Evolutionary conservation across 2,329 filamentous ascomycete species (phyloP).

Genomic region (Alternaria sp.): DNA sequence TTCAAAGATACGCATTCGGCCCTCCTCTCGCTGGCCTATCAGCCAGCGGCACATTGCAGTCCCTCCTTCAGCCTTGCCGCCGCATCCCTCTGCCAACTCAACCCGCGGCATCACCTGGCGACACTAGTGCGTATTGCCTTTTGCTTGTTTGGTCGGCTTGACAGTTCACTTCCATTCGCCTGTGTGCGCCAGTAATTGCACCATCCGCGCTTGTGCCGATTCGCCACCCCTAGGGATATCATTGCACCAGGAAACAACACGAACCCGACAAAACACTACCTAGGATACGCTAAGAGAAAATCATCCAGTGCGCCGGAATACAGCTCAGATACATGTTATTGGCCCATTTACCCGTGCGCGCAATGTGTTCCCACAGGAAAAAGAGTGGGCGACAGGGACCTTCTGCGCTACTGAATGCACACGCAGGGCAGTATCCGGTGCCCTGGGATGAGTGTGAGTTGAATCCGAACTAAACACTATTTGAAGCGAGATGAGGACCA

Average conservation of each 20-base stretch:
- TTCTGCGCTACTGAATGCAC: slow-evolving; percentile 8
- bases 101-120: slow-evolving; percentile 13
- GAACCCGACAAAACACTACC: neutral
- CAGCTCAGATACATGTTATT: neutral
- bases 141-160: slow-evolving; percentile 7
- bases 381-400: neutral
- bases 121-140: slow-evolving; percentile 6
- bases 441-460: neutral
- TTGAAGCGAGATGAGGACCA: neutral
- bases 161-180: neutral
- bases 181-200: slow-evolving; percentile 7
- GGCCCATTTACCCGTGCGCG: neutral
- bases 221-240: slow-evolving; percentile 4
- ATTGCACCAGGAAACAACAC: neutral
- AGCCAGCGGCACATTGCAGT: slow-evolving; percentile 27
- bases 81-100: slow-evolving; percentile 18
- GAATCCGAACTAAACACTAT: neutral
- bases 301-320: slow-evolving; percentile 3
- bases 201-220: slow-evolving; percentile 7
- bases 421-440: slow-evolving; percentile 10
- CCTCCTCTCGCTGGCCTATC: slow-evolving; percentile 27
- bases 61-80: slow-evolving; percentile 19
- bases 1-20: slow-evolving; percentile 20
- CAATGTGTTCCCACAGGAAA: slow-evolving; percentile 2
- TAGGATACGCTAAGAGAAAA: slow-evolving; percentile 6